Evolutionary conservation across 192 early-diverging fungal genomes (phyloP).

Genomic region (Allomyces javanicus): DNA sequence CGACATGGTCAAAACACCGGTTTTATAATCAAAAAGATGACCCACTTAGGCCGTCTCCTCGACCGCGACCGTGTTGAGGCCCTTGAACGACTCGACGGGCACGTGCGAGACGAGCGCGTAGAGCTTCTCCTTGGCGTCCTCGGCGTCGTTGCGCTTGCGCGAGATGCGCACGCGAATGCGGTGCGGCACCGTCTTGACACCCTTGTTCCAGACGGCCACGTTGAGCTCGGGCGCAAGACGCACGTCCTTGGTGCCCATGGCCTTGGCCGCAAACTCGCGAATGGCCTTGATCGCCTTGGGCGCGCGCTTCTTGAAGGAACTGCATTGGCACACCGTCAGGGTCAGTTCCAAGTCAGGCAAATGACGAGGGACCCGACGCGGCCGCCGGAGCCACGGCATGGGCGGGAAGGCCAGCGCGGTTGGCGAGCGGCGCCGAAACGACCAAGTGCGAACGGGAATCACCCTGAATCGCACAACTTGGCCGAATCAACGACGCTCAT

Average conservation of each 20-base stretch:
- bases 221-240: slow-evolving; percentile 89
- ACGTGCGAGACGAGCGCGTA: slow-evolving; percentile 88
- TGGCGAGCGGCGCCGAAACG: not conserved
- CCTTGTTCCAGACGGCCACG: slow-evolving; percentile 83
- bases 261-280: slow-evolving; percentile 69
- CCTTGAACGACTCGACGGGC: slow-evolving; percentile 73
- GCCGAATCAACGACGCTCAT: no score
- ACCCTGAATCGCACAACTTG: no score
- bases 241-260: slow-evolving; percentile 93
- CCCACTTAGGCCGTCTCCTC: not conserved
- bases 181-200: slow-evolving; percentile 86
- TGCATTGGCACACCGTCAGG: slow-evolving; percentile 10
- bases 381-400: not conserved
- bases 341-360: not conserved
- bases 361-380: not conserved
- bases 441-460: no score
- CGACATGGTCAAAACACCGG: no score
- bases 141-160: slow-evolving; percentile 92
- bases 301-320: slow-evolving; percentile 91
- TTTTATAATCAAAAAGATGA: no score
- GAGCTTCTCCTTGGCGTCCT: slow-evolving; percentile 90
- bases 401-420: not conserved
- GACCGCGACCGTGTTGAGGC: slow-evolving; percentile 8
- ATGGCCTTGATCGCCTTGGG: slow-evolving; percentile 88
- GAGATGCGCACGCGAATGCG: slow-evolving; percentile 86